Conservation (phyloP, 2,329 filamentous ascomycete species). For the Erysiphe pulchra region DNA sequence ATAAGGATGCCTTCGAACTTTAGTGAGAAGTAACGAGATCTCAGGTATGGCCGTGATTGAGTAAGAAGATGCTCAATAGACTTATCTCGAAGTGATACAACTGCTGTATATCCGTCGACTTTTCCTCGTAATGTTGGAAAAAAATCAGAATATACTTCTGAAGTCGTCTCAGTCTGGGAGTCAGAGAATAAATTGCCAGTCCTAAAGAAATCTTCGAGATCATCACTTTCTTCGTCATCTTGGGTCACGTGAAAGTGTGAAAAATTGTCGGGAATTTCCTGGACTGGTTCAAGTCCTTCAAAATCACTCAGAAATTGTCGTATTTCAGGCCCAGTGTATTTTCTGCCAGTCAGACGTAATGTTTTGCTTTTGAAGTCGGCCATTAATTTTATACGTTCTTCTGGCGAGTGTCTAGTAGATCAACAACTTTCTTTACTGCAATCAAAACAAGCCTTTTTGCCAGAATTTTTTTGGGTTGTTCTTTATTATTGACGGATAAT, state of each 20-base stretch:
- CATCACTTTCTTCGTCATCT: not conserved
- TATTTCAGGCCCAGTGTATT: too few species aligned
- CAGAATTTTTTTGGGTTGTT: too few species aligned
- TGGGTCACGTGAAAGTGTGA: not conserved
- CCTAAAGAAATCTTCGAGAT: not conserved
- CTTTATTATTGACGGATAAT: too few species aligned
- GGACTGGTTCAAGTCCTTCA: too few species aligned
- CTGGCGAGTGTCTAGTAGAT: too few species aligned
- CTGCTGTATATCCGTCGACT: not conserved
- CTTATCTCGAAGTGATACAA: not conserved
- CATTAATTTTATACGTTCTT: too few species aligned
- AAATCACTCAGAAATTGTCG: too few species aligned
- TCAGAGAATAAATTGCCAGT: not conserved
- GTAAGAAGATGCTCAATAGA: not conserved
- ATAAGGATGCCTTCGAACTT: not conserved
- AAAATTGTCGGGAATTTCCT: not conserved
- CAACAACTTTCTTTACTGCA: too few species aligned
- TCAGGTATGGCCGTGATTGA: not conserved
- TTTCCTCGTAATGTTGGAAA: not conserved
- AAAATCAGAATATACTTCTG: too few species aligned
- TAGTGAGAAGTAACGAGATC: not conserved
- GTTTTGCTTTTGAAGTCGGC: too few species aligned
- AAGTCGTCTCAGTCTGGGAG: not conserved
- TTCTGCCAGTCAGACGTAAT: too few species aligned
- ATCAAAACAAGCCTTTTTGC: too few species aligned